Percentiles rank a stretch among this genome's conserved stretches.
Conservation (phyloP, 1,284 basidiomycete genomes). For the Amylostereum chailletii region DNA sequence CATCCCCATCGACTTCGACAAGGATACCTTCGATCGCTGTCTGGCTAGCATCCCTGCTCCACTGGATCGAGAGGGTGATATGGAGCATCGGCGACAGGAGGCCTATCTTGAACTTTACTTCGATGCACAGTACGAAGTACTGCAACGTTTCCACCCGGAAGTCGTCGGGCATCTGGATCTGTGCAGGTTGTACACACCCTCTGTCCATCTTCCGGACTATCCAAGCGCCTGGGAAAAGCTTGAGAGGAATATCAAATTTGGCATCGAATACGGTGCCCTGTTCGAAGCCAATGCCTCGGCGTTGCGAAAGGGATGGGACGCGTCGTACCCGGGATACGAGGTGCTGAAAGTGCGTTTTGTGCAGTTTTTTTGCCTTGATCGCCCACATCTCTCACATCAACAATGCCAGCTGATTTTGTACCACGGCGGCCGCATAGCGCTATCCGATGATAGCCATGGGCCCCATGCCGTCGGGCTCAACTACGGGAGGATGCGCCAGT, state of each 20-base stretch:
- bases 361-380: neutral
- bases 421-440: conserved; percentile 65
- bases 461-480: conserved; percentile 84
- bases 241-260: conserved; percentile 70
- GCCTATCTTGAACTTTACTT: conserved; percentile 67
- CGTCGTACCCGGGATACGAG: conserved; percentile 78
- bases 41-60: conserved; percentile 32
- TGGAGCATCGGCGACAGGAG: conserved; percentile 21
- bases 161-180: conserved; percentile 93
- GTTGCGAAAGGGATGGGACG: conserved; percentile 84
- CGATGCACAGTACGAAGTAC: conserved; percentile 70
- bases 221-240: conserved; percentile 58
- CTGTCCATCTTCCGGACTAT: conserved; percentile 42
- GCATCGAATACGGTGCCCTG: conserved; percentile 78
- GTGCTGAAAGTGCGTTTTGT: conserved; percentile 57
- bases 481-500: conserved; percentile 61
- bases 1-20: conserved; percentile 92
- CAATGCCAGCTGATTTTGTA: conserved; percentile 54
- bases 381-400: conserved; percentile 3
- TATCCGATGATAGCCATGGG: conserved; percentile 96
- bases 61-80: conserved; percentile 13
- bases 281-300: conserved; percentile 95
- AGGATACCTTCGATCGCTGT: conserved; percentile 55
- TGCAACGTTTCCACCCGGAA: conserved; percentile 73
- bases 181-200: conserved; percentile 73